phyloP scores from a whole-genome alignment of 805 yeast species.

The Diddensiella transvaalensis region DNA sequence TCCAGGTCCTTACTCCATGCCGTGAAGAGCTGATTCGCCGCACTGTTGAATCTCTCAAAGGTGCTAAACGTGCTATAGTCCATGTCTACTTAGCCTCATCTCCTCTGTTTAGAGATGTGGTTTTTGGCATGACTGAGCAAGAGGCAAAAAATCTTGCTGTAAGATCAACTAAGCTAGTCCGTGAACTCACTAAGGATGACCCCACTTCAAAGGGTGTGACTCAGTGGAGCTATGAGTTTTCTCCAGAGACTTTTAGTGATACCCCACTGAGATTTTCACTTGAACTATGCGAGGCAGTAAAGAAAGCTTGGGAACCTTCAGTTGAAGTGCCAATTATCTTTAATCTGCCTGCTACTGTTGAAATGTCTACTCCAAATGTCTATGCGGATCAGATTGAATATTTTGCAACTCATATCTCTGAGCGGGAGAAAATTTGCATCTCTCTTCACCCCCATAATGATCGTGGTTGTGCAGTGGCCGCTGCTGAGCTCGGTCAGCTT shows the following conservation, averaged over 20 bases:
- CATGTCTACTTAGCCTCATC: slow-evolving; percentile 77
- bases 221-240: slow-evolving; percentile 70
- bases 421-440: slow-evolving; percentile 67
- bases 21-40: slow-evolving; percentile 68
- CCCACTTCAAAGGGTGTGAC: slow-evolving; percentile 46
- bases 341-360: slow-evolving; percentile 83
- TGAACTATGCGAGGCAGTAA: slow-evolving; percentile 70
- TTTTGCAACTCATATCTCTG: slow-evolving; percentile 55
- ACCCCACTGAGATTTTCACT: slow-evolving; percentile 62
- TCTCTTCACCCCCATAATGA: slow-evolving; percentile 83
- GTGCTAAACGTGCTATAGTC: slow-evolving; percentile 72
- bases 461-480: slow-evolving; percentile 87
- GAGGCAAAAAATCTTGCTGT: slow-evolving; percentile 61
- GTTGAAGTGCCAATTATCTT: slow-evolving; percentile 65
- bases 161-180: slow-evolving; percentile 57
- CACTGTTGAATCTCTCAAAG: slow-evolving; percentile 67
- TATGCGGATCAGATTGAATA: slow-evolving; percentile 84
- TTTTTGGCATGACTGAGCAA: slow-evolving; percentile 56
- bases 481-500: slow-evolving; percentile 69
- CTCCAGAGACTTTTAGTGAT: slow-evolving; percentile 78
- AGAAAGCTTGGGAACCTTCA: slow-evolving; percentile 69
- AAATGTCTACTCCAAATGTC: slow-evolving; percentile 74
- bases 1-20: slow-evolving; percentile 75
- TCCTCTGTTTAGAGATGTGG: slow-evolving; percentile 67
- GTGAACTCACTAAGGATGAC: slow-evolving; percentile 67